A percentile compares a stretch with the other conserved stretches of the same genome.
phyloP scores from a whole-genome alignment of 805 yeast species.

The Metschnikowia cerradonensis region DNA sequence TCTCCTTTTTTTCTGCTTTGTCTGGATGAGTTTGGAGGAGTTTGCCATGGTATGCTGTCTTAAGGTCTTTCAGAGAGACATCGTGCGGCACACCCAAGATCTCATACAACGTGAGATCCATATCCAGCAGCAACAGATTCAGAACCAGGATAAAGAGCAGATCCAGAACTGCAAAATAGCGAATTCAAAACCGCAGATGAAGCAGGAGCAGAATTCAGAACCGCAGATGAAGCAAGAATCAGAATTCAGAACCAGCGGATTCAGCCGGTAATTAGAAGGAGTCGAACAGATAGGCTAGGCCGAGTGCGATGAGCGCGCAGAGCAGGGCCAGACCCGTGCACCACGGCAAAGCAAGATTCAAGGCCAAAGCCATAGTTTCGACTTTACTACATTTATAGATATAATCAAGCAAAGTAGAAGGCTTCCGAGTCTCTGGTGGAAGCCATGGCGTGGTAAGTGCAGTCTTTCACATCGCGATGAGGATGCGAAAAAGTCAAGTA shows the following conservation, averaged over 20 bases:
- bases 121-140: background rate
- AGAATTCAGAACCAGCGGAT: no score
- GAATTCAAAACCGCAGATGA: no score
- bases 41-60: constrained; percentile 57
- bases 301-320: background rate
- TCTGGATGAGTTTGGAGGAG: constrained; percentile 78
- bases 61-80: constrained; percentile 42
- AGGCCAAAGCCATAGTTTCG: background rate
- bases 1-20: constrained; percentile 32
- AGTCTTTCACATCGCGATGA: constrained; percentile 1
- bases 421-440: no score
- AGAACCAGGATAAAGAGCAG: no score
- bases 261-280: no score
- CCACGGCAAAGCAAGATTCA: background rate
- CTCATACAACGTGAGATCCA: constrained; percentile 42
- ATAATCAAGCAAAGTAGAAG: background rate
- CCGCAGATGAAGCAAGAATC: no score
- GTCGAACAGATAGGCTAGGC: background rate
- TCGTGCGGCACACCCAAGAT: constrained; percentile 48
- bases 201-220: no score
- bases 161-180: no score
- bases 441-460: constrained; percentile 1
- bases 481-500: constrained; percentile 3
- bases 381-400: background rate
- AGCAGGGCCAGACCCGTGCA: background rate